Conservation (phyloP, 2,329 filamentous ascomycete species). For the Botryosphaeria agaves region DNA sequence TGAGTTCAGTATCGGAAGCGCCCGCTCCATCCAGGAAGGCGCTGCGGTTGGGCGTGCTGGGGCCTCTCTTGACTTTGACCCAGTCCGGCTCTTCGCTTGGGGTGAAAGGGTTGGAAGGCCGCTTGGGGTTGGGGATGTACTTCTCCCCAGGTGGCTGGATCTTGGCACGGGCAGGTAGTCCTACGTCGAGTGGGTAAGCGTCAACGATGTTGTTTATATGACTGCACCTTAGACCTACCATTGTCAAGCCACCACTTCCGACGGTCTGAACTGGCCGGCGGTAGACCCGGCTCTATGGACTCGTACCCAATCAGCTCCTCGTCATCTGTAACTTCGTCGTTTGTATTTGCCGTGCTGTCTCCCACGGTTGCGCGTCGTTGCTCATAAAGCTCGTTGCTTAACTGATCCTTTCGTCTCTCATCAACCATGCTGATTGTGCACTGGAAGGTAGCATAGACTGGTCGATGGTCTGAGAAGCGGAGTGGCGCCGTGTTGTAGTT, state of each 20-base stretch:
- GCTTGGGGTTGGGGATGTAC: constrained; percentile 52
- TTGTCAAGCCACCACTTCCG: constrained; percentile 50
- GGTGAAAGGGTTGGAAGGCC: constrained; percentile 68
- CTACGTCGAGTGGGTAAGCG: constrained; percentile 44
- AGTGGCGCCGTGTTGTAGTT: constrained; percentile 71
- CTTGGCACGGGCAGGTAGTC: constrained; percentile 56
- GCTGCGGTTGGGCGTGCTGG: constrained; percentile 7
- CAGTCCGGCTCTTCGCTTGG: constrained; percentile 65
- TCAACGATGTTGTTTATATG: constrained; percentile 3
- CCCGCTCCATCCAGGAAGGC: constrained; percentile 4
- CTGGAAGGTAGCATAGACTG: constrained; percentile 79
- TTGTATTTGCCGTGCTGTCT: constrained; percentile 39
- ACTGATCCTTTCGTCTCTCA: constrained; percentile 50
- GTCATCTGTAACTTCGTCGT: constrained; percentile 51
- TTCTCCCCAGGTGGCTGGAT: constrained; percentile 47
- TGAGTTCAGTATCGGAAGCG: not conserved
- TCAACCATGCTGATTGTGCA: constrained; percentile 70
- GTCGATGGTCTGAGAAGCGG: constrained; percentile 87
- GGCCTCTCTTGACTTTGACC: constrained; percentile 36
- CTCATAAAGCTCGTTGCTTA: constrained; percentile 60
- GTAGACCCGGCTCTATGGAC: constrained; percentile 60
- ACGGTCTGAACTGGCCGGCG: constrained; percentile 43
- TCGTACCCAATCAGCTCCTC: constrained; percentile 72
- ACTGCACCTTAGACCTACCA: constrained; percentile 20
- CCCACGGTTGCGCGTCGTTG: constrained; percentile 49